phyloP scores from a whole-genome alignment of 768 basidiomycete genomes.

The Pulveroboletus ravenelii region DNA sequence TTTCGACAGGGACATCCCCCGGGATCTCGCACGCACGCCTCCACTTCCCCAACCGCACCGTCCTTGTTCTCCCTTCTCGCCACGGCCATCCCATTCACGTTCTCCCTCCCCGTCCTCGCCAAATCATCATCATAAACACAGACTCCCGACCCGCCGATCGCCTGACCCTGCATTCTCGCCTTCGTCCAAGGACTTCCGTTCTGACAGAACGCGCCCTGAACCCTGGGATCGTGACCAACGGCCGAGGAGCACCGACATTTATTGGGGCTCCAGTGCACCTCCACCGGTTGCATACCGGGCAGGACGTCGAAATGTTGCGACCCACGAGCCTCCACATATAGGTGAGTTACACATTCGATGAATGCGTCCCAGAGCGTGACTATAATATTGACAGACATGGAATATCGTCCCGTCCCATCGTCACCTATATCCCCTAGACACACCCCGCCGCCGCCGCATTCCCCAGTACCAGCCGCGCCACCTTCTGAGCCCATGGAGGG shows the following conservation, averaged over 20 bases:
- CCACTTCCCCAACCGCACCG: constrained; percentile 19
- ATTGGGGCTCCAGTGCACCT: constrained; percentile 11
- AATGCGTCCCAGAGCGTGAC: neutral
- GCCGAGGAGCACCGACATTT: constrained; percentile 27
- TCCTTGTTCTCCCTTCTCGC: constrained; percentile 22
- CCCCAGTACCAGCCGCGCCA: constrained; percentile 25
- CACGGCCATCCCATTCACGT: constrained; percentile 31
- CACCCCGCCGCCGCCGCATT: constrained; percentile 19
- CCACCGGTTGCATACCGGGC: constrained; percentile 6
- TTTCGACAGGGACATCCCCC: constrained; percentile 20
- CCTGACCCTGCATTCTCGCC: constrained; percentile 37
- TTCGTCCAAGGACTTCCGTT: constrained; percentile 31
- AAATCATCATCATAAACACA: constrained; percentile 30
- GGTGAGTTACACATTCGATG: constrained; percentile 6
- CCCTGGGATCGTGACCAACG: constrained; percentile 33
- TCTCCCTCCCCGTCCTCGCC: constrained; percentile 36
- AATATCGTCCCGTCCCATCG: constrained; percentile 21
- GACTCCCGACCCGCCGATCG: constrained; percentile 36
- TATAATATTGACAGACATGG: constrained; percentile 6
- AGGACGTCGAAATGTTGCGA: constrained; percentile 2
- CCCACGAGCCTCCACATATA: constrained; percentile 4
- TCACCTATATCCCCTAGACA: constrained; percentile 22
- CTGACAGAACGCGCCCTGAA: constrained; percentile 34
- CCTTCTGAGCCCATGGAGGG: constrained; percentile 38
- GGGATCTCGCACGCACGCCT: constrained; percentile 20